These are phyloP conservation scores for Termitomyces titanicus DNA, from an alignment of 768 basidiomycete genomes.

Conservation along the genomic window DNA sequence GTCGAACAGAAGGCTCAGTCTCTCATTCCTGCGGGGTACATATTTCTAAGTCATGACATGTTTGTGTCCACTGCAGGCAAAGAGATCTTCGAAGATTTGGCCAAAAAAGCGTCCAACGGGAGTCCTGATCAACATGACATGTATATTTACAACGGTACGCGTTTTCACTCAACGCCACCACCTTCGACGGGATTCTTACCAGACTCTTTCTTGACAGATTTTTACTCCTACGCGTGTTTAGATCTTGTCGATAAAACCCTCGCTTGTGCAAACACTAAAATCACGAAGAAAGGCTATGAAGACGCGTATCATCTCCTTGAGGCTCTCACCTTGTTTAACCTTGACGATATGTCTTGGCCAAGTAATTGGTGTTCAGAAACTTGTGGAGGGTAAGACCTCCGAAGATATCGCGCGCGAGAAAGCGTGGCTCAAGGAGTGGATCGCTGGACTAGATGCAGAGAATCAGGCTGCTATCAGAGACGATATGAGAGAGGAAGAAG, in stretches of 20 bases:
- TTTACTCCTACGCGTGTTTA: slow-evolving; percentile 28
- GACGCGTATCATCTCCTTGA: slow-evolving; percentile 31
- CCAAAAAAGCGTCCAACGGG: slow-evolving; percentile 26
- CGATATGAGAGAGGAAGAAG: slow-evolving; percentile 16
- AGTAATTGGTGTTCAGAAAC: slow-evolving; percentile 23
- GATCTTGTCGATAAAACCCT: slow-evolving; percentile 32
- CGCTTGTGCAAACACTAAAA: slow-evolving; percentile 24
- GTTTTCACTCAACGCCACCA: background rate
- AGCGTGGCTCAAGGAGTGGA: slow-evolving; percentile 28
- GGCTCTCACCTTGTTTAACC: slow-evolving; percentile 28
- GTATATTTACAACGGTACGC: slow-evolving; percentile 32
- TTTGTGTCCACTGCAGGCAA: slow-evolving; percentile 28
- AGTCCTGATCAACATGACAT: slow-evolving; percentile 30
- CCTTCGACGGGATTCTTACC: background rate
- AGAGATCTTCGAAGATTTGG: slow-evolving; percentile 23
- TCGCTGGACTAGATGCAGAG: slow-evolving; percentile 20
- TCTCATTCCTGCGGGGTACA: slow-evolving; percentile 27
- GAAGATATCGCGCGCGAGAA: slow-evolving; percentile 25
- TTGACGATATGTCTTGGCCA: slow-evolving; percentile 26
- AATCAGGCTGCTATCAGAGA: slow-evolving; percentile 16
- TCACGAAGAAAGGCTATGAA: slow-evolving; percentile 29
- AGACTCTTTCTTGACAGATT: slow-evolving; percentile 20
- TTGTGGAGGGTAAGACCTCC: slow-evolving; percentile 27
- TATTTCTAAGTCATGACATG: slow-evolving; percentile 24
- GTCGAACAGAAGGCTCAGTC: background rate